phyloP scores from a whole-genome alignment of 176 grass and related monocot genomes.

The Dactylis glomerata region DNA sequence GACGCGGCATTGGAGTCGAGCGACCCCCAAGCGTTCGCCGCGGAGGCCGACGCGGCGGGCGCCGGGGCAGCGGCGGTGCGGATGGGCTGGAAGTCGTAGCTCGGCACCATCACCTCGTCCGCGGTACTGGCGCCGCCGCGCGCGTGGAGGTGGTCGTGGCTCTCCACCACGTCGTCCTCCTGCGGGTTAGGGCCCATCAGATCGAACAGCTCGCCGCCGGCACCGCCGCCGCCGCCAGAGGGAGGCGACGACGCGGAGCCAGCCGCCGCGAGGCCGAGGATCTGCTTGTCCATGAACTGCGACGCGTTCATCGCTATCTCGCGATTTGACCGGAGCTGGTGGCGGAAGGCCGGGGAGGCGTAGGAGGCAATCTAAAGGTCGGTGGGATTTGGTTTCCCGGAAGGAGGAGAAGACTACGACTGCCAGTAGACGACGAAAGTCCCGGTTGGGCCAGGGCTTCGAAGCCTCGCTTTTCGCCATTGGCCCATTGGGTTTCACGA shows the following conservation, averaged over 20 bases:
- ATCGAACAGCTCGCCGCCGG: constrained; percentile 36
- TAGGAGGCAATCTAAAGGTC: background rate
- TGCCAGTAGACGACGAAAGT: background rate
- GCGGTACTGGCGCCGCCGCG: background rate
- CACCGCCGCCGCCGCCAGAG: background rate
- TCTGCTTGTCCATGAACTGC: constrained; percentile 89
- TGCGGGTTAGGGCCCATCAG: constrained; percentile 56
- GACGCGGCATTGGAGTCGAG: constrained; percentile 50
- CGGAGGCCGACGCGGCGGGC: constrained; percentile 12
- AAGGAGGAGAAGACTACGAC: constrained; percentile 12
- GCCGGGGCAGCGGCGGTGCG: background rate
- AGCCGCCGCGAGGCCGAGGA: constrained; percentile 55
- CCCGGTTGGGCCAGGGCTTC: background rate
- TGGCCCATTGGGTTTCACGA: background rate
- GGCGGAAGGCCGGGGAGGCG: background rate
- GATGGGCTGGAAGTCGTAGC: constrained; percentile 80
- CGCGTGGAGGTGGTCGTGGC: constrained; percentile 6
- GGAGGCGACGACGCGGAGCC: background rate
- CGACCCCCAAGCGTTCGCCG: constrained; percentile 20
- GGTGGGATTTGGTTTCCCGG: constrained; percentile 1
- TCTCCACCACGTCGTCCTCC: constrained; percentile 27
- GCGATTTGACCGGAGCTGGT: constrained; percentile 9
- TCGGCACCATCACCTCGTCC: constrained; percentile 56
- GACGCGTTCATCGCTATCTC: constrained; percentile 57
- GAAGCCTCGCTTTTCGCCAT: too few species aligned